Percentiles rank a stretch among this genome's conserved stretches.
Conservation (phyloP, 495 filamentous ascomycete species). For the Letharia columbiana region DNA sequence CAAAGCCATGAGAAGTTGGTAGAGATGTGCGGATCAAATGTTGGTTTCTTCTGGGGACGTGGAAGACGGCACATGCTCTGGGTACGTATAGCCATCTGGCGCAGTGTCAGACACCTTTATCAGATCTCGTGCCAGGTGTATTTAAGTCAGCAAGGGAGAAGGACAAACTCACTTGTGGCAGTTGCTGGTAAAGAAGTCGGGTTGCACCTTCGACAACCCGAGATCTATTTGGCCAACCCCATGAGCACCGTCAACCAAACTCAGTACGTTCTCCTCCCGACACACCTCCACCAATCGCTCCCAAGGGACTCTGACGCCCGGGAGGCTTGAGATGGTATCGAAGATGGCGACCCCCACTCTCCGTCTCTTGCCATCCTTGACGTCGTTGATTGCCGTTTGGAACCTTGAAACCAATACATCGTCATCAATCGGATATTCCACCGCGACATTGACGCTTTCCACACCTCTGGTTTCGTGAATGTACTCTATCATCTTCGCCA, state of each 20-base stretch:
- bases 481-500: constrained; percentile 61
- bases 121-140: constrained; percentile 1
- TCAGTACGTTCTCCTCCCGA: constrained; percentile 51
- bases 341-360: constrained; percentile 58
- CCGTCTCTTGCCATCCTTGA: constrained; percentile 34
- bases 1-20: constrained; percentile 58
- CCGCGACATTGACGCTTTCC: constrained; percentile 34
- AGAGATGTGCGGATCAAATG: constrained; percentile 61
- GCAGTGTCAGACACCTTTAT: not conserved
- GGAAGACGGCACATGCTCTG: constrained; percentile 70
- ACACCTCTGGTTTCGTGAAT: constrained; percentile 49
- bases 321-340: constrained; percentile 66
- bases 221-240: constrained; percentile 69
- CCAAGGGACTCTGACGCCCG: constrained; percentile 73
- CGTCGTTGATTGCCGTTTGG: constrained; percentile 36
- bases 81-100: constrained; percentile 73
- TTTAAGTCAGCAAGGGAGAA: not conserved
- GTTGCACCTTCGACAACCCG: constrained; percentile 52
- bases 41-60: constrained; percentile 69
- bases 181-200: constrained; percentile 80
- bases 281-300: constrained; percentile 56
- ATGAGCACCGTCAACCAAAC: constrained; percentile 73
- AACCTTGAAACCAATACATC: constrained; percentile 49
- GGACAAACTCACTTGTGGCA: constrained; percentile 60
- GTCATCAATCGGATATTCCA: constrained; percentile 53